phyloP scores from a whole-genome alignment of 2,329 filamentous ascomycete species.

The Aspergillus brasiliensis region DNA sequence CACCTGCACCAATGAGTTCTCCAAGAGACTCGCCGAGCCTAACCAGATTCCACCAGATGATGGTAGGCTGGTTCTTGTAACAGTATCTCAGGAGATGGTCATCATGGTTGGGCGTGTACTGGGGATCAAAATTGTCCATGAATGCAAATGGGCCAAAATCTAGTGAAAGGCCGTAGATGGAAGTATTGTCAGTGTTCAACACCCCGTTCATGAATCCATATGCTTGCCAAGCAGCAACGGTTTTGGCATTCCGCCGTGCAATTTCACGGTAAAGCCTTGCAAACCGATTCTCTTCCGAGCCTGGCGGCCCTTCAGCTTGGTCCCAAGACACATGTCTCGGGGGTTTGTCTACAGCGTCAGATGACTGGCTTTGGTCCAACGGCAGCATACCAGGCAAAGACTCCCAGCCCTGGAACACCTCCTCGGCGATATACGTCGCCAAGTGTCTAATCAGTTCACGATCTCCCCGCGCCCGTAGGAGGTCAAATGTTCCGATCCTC shows the following conservation, averaged over 20 bases:
- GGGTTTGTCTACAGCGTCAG: constrained; percentile 46
- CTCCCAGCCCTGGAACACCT: constrained; percentile 87
- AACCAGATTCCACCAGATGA: constrained; percentile 99
- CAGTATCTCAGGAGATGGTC: constrained; percentile 84
- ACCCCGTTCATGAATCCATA: constrained; percentile 99
- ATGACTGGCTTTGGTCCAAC: constrained; percentile 43
- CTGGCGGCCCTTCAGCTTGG: constrained; percentile 66
- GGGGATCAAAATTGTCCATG: constrained; percentile 92
- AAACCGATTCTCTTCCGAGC: constrained; percentile 80
- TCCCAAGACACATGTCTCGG: constrained; percentile 58
- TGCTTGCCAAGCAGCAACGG: constrained; percentile 92
- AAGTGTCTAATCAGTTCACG: constrained; percentile 71
- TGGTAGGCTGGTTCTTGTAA: constrained; percentile 90
- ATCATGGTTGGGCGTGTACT: constrained; percentile 96
- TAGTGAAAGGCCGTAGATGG: constrained; percentile 81
- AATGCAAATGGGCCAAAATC: constrained; percentile 98
- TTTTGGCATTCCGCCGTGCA: constrained; percentile 78
- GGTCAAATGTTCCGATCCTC: constrained; percentile 91
- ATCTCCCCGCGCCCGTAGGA: constrained; percentile 81
- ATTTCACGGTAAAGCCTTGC: constrained; percentile 85
- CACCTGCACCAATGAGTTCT: constrained; percentile 80
- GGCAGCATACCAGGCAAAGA: constrained; percentile 66
- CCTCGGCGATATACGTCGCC: constrained; percentile 80
- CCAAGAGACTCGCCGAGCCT: constrained; percentile 86
- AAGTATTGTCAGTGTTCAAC: constrained; percentile 97